These are phyloP conservation scores for Erythrobasidium hasegawianum DNA, from an alignment of 1,284 basidiomycete species.

Conservation along the genomic window DNA sequence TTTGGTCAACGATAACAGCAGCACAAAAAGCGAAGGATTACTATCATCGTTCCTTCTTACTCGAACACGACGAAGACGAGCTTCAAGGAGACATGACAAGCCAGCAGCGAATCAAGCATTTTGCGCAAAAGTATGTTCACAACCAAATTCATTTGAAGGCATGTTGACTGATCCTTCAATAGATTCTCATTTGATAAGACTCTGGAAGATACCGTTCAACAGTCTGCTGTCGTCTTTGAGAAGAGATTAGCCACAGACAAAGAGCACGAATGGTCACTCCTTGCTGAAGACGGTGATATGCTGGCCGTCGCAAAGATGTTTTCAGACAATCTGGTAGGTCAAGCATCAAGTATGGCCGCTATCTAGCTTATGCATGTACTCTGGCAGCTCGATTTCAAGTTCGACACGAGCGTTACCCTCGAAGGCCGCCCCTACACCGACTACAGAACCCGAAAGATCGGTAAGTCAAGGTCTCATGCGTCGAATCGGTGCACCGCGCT, in stretches of 20 bases:
- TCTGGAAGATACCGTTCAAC: not conserved
- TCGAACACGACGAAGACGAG: not conserved
- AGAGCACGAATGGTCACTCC: constrained; percentile 13
- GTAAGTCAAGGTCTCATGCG: constrained; percentile 10
- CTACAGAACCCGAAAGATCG: constrained; percentile 31
- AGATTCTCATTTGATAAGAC: not conserved
- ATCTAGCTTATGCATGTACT: too few species aligned
- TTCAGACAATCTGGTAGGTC: constrained; percentile 26
- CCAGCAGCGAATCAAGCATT: not conserved
- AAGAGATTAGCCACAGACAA: constrained; percentile 14
- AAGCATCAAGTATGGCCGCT: too few species aligned
- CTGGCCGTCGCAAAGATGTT: constrained; percentile 19
- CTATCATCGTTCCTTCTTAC: constrained; percentile 7
- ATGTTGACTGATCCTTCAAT: too few species aligned
- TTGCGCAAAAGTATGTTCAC: not conserved
- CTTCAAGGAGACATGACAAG: constrained; percentile 3
- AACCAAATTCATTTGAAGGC: too few species aligned
- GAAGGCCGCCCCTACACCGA: constrained; percentile 26
- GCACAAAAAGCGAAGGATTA: constrained; percentile 13
- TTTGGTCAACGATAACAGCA: constrained; percentile 22
- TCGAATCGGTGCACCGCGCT: not conserved
- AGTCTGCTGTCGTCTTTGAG: constrained; percentile 17
- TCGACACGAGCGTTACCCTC: constrained; percentile 25
- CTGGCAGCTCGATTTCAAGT: constrained; percentile 19
- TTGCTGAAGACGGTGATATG: constrained; percentile 33